Percentiles rank a stretch among this genome's conserved stretches.
Evolutionary conservation across 2,329 filamentous ascomycete genomes (phyloP).

Genomic region (Exserohilum turcica): DNA sequence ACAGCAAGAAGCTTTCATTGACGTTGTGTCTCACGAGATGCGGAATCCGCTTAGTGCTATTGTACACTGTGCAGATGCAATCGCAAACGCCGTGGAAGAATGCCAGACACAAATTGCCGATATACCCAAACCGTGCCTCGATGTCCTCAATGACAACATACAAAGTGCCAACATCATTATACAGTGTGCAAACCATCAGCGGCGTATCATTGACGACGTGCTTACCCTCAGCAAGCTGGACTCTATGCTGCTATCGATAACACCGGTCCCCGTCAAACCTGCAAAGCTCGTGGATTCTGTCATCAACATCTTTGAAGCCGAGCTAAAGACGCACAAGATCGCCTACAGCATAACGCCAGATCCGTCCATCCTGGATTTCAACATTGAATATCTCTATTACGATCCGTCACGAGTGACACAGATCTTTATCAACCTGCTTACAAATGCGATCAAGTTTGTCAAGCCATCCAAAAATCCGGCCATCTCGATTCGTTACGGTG

Average conservation of each 20-base stretch:
- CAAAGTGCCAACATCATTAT: constrained; percentile 51
- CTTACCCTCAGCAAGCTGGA: constrained; percentile 54
- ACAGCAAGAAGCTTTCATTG: constrained; percentile 49
- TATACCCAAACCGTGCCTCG: constrained; percentile 32
- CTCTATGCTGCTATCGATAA: constrained; percentile 51
- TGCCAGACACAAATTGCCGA: constrained; percentile 25
- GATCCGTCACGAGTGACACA: constrained; percentile 60
- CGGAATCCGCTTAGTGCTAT: constrained; percentile 53
- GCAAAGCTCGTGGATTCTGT: constrained; percentile 45
- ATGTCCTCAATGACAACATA: constrained; percentile 37
- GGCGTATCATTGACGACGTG: constrained; percentile 56
- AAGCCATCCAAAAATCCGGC: constrained; percentile 41
- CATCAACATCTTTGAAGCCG: constrained; percentile 47
- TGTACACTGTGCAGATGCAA: constrained; percentile 52
- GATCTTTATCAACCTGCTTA: constrained; percentile 79
- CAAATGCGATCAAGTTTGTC: constrained; percentile 54
- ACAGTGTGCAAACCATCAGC: constrained; percentile 55
- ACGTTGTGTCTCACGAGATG: constrained; percentile 53
- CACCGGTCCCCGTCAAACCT: constrained; percentile 48
- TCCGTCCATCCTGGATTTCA: constrained; percentile 42
- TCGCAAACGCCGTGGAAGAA: constrained; percentile 45
- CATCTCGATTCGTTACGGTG: constrained; percentile 49
- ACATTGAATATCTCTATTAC: constrained; percentile 48
- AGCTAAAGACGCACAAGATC: constrained; percentile 44
- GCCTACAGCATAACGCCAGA: constrained; percentile 42